phyloP scores from a whole-genome alignment of 192 early-diverging fungal genomes.

The Backusella liffmaniae region DNA sequence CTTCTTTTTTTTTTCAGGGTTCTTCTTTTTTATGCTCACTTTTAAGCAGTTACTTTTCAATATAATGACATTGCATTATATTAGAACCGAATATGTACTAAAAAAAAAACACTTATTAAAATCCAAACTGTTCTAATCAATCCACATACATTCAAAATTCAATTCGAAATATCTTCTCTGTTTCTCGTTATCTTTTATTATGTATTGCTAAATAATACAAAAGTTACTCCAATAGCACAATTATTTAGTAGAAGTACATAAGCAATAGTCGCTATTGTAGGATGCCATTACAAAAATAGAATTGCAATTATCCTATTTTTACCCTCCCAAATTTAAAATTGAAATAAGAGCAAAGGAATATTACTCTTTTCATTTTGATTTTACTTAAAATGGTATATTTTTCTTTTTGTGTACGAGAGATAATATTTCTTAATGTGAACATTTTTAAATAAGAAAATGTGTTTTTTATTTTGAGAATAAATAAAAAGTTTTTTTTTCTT shows the following conservation, averaged over 20 bases:
- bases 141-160: not conserved
- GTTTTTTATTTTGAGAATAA: not conserved
- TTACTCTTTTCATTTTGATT: not conserved
- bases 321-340: too few species aligned
- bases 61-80: slow-evolving; percentile 3
- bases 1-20: not conserved
- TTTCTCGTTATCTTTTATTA: not conserved
- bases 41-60: not conserved
- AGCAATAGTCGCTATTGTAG: not conserved
- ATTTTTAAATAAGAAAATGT: slow-evolving; percentile 1
- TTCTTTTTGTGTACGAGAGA: not conserved
- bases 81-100: not conserved
- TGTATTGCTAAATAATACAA: not conserved
- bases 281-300: not conserved
- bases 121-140: not conserved
- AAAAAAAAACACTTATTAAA: not conserved
- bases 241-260: not conserved
- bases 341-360: not conserved
- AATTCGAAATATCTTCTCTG: not conserved
- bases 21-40: not conserved
- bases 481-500: not conserved
- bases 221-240: too few species aligned
- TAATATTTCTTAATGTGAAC: slow-evolving; percentile 8
- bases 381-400: not conserved
- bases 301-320: too few species aligned